Conservation (phyloP, 306 rosid genomes). For the Citrullus colocynthis region DNA sequence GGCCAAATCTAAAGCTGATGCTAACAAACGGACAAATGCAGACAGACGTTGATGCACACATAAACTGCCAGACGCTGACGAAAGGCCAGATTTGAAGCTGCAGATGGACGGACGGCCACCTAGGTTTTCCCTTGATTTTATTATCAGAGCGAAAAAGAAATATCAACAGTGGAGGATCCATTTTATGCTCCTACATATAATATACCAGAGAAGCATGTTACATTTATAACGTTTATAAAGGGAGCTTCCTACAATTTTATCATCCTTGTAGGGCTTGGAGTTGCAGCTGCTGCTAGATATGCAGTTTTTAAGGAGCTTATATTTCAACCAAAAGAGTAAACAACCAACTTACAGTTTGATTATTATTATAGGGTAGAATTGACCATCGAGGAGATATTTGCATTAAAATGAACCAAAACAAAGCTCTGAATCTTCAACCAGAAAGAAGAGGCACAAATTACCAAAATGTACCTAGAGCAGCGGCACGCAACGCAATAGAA, state of each 20-base stretch:
- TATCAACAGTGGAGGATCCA: conserved; percentile 73
- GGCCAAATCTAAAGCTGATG: too few species aligned
- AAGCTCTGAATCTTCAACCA: too few species aligned
- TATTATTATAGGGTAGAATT: neutral
- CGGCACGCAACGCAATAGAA: too few species aligned
- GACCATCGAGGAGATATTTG: too few species aligned
- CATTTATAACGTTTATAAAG: conserved; percentile 33
- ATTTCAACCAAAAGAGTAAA: conserved; percentile 89
- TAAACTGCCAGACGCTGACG: too few species aligned
- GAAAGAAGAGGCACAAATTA: too few species aligned
- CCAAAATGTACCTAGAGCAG: too few species aligned
- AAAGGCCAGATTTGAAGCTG: too few species aligned
- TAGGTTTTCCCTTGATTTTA: conserved; percentile 2
- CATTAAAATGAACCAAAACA: too few species aligned
- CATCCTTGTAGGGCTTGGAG: conserved; percentile 77
- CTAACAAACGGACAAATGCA: too few species aligned
- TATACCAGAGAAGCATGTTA: conserved; percentile 85
- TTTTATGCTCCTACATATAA: conserved; percentile 78
- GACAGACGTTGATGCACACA: too few species aligned
- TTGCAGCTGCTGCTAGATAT: conserved; percentile 78
- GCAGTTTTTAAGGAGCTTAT: conserved; percentile 92
- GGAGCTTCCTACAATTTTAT: conserved; percentile 73
- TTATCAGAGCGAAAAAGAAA: conserved; percentile 62
- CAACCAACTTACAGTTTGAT: conserved; percentile 1
- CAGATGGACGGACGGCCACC: neutral